phyloP scores from a whole-genome alignment of 345 rosid species.

The Psidium guajava region DNA sequence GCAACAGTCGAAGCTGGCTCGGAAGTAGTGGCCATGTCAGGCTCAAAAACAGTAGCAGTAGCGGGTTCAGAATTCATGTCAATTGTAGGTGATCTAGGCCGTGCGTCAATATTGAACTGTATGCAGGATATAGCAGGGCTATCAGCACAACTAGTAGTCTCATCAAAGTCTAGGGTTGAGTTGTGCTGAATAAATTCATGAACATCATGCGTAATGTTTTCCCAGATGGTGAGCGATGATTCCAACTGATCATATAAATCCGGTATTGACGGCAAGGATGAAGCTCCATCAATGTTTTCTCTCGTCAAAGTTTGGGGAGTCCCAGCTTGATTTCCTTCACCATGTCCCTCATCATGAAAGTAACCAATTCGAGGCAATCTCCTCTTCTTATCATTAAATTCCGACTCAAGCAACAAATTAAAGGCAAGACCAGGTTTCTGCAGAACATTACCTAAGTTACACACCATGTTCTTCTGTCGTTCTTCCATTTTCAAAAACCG shows the following conservation, averaged over 20 bases:
- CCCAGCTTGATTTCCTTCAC: conserved; percentile 27
- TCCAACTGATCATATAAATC: conserved; percentile 58
- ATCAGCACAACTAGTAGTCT: conserved; percentile 61
- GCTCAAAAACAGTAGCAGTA: background rate
- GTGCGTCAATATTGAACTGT: conserved; percentile 33
- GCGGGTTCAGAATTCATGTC: conserved; percentile 78
- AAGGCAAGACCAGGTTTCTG: conserved; percentile 59
- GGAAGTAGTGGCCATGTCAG: background rate
- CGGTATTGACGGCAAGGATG: conserved; percentile 21
- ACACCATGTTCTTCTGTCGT: conserved; percentile 44
- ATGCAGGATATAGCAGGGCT: conserved; percentile 48
- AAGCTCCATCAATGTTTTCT: conserved; percentile 20
- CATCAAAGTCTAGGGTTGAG: conserved; percentile 48
- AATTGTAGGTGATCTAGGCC: conserved; percentile 49
- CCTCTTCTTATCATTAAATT: conserved; percentile 53
- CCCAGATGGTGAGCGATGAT: conserved; percentile 63
- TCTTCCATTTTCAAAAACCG: conserved; percentile 49
- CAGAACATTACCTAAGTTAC: conserved; percentile 38
- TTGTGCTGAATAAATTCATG: conserved; percentile 11
- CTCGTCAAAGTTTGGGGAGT: conserved; percentile 17
- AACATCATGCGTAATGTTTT: conserved; percentile 34
- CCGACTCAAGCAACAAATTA: conserved; percentile 39
- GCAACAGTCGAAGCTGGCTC: conserved; percentile 11
- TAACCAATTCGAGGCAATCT: conserved; percentile 46
- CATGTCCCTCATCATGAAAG: conserved; percentile 19